Evolutionary conservation across 768 basidiomycete species (phyloP), one percentile per base, ranked within the genome.

Genomic region (Suillus brevipes): DNA sequence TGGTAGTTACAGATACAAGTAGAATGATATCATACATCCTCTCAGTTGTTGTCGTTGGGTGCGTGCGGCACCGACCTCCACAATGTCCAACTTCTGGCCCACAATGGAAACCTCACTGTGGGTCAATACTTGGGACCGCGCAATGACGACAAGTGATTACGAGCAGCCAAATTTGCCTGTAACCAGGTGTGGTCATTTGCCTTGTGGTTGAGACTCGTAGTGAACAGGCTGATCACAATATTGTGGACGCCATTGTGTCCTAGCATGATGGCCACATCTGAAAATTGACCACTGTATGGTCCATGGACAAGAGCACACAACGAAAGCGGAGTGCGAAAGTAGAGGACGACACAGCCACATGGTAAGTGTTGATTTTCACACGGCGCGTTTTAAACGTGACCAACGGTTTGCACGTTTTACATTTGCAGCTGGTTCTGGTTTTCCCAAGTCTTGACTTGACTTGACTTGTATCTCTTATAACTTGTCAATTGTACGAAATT

Each of bases 371-470:
- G 68, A 72, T 67, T 74, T 74, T 75, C 71, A 45, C 72, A 70
- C 60, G 67, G 50, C 74, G 74, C 74, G 75, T 75, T 77, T 77
- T 71, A 74, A 75, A 75, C 74, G 69, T 71, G 63, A 36, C 6
- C 42, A 43, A 43, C 34, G 7, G 45, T 61, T 64, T 64, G 68
- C 61, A 67, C 67, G 73, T 72, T 72, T 49, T 61, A 42, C 25
- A 59, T 64, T 60, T 45, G 38, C 42, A 34, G 53, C 53, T 55
- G 34, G 53, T 55, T 34, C 53, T 52, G 50, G 49, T 50, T 45
- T 64, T 59, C 63, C 63, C 59, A 59, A 59, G 38, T 63, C 40
- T 62, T 53, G 28, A 61, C 61, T 45, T 61, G 34, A 47, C 40
- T 28, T 28, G 43, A 59, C 18, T 61, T 37, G 60, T 63, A 63